Base-by-base conservation (phyloP, 306 rosid genomes). In the Trifolium fragiferum region DNA sequence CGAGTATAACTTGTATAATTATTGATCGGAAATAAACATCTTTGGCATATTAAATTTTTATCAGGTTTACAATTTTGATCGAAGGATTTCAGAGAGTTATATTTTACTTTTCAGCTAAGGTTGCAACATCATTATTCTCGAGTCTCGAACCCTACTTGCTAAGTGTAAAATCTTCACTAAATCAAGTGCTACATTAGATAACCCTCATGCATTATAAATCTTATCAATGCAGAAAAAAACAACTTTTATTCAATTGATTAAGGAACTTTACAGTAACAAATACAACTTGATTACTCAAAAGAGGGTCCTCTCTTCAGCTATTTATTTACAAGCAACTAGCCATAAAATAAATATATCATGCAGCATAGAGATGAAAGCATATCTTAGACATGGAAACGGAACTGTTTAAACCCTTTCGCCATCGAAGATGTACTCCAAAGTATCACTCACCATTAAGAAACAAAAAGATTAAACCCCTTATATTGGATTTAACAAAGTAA, bases 251-350 rank as follows among this genome's bases (percentile, higher is more conserved):
- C 16, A 64, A 81, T 66, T 44, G 75, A 77, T 76, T 50, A 65
- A 69, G 32, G 75, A 78, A 72, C 68, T 82, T 80, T 81, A 44
- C 50, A 44, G 50, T 4, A 44, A 77, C 79, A 75, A 14, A 74
- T 80, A 80, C 82, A 74, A 14, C 40, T 41, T 21, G 62, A 41
- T 57, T 51, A 77, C 27, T 80, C 57, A 53, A 38, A 60, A 66
- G 78, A 75, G 74, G 86, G 30, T 49, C 76, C 76, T 84, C 80
- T 83, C 78, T 71, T 59, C 87, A 81, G 72, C 86, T 76, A 80
- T 37, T 86, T 86, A 84, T 68, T 74, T 84, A 89, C 92, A 80
- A 70, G 62, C 62, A 66, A 78, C 64, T 65, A 68, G 16, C 32
- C 62, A 55, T 49, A 69, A 87, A 76, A 80, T 78, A 65, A 40